Evolutionary conservation across 169 alveolate species (phyloP), one percentile per base, ranked within the genome.

Genomic region (Plasmodium cynomolgi): DNA sequence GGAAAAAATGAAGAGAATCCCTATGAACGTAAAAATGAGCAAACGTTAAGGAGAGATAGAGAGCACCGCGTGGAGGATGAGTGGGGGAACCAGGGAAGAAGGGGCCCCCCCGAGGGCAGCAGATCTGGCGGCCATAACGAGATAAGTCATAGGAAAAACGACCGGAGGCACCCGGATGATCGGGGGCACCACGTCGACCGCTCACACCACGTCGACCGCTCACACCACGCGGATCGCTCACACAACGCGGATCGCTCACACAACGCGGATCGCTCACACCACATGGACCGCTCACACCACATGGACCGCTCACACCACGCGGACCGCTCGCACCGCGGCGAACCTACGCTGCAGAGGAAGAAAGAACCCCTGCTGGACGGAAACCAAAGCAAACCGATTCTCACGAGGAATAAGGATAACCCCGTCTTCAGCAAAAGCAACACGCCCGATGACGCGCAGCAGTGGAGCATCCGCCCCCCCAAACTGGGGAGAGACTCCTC

Each of bases 61-160:
- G 50, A 50, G 3, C 77, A 68, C 77, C 77, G 37, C 6, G 81
- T 0, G 37, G 90, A 58, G n/a, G 74, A 82, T 15, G 93, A 62
- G 13, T 20, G 29, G 37, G 68, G 68, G 8, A 26, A 50, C 20
- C 13, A 41, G 56, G 84, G 77, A 33, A 71, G 81, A 6, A 74
- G 86, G 9, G 74, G 20, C 31, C 33, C 47, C 34, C 73, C 44
- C 20, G 73, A 6, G 13, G 33, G 44, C 1, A 56, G 73, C 72
- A 47, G 39, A 39, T n/a, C 50, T 44, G 23, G 44, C 17, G 47
- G n/a, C 72, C 58, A 83, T 37, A 83, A 68, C 17, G 4, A n/a
- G 62, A 62, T 58, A 62, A 58, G 13, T 34, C 73, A 58, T 34
- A 62, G 39, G 85, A 17, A 84, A 47, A 73, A 68, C 62, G 58